phyloP scores from a whole-genome alignment of 495 filamentous ascomycete genomes.

The Aspergillus mulundensis region DNA sequence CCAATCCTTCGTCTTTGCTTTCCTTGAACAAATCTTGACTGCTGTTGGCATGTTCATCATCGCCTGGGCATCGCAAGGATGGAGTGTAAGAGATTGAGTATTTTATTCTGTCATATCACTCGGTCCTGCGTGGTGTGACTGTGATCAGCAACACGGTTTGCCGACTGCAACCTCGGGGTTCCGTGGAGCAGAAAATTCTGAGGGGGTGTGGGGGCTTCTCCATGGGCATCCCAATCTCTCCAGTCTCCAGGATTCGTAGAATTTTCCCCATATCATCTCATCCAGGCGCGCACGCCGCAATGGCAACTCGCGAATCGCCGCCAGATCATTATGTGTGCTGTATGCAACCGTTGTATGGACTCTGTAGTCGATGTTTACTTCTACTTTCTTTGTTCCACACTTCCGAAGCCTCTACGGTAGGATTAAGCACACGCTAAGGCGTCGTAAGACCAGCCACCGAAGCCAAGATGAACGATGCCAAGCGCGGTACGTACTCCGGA shows the following conservation, averaged over 20 bases:
- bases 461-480: constrained; percentile 10
- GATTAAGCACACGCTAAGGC: constrained; percentile 10
- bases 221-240: constrained; percentile 4
- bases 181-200: background rate
- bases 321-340: too few relatives aligned
- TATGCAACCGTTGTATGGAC: background rate
- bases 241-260: background rate
- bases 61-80: background rate
- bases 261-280: background rate
- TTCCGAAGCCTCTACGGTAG: background rate
- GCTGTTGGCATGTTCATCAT: background rate
- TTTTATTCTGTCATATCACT: background rate
- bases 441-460: constrained; percentile 8
- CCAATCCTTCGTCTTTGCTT: background rate
- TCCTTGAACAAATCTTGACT: constrained; percentile 1
- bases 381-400: background rate
- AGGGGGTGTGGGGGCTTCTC: constrained; percentile 9
- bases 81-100: too few relatives aligned
- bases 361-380: background rate
- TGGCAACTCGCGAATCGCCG: background rate
- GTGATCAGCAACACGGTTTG: background rate
- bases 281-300: too few relatives aligned
- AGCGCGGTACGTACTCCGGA: too few relatives aligned
- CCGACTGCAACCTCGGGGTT: background rate
- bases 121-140: background rate